Evolutionary conservation across 2,329 filamentous ascomycete species (phyloP).

Genomic region (Parascedosporium putredinis): DNA sequence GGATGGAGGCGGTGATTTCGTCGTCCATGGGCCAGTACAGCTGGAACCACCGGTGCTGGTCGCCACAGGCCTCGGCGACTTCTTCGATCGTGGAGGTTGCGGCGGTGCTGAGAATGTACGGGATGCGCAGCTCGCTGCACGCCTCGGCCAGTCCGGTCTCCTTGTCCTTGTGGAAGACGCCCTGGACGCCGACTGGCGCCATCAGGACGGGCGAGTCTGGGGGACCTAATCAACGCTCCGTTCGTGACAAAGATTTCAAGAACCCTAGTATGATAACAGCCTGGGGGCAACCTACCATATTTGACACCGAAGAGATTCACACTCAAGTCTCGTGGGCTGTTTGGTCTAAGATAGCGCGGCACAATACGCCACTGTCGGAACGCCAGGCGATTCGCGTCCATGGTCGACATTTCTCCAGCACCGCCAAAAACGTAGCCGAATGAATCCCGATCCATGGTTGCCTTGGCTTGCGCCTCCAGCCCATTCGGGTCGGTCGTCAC

Average conservation of each 20-base stretch:
- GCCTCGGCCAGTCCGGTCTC: slow-evolving; percentile 56
- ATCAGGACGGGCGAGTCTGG: slow-evolving; percentile 43
- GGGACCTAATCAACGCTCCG: background rate
- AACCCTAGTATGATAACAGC: background rate
- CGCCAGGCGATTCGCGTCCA: slow-evolving; percentile 47
- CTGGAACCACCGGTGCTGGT: slow-evolving; percentile 58
- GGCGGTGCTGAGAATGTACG: slow-evolving; percentile 59
- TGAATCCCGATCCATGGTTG: slow-evolving; percentile 32
- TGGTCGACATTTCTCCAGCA: slow-evolving; percentile 50
- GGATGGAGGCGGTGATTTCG: slow-evolving; percentile 52
- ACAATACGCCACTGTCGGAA: slow-evolving; percentile 43
- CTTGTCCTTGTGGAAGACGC: slow-evolving; percentile 53
- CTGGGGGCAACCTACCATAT: slow-evolving; percentile 33
- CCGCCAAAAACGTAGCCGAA: slow-evolving; percentile 55
- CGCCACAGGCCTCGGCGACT: slow-evolving; percentile 46
- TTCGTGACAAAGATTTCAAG: too few relatives aligned
- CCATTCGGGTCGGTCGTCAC: slow-evolving; percentile 50
- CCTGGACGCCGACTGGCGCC: slow-evolving; percentile 60
- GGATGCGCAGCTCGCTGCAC: slow-evolving; percentile 48
- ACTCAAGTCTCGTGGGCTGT: slow-evolving; percentile 33
- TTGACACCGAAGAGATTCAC: slow-evolving; percentile 41
- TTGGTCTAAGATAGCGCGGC: slow-evolving; percentile 38
- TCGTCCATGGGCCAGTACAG: slow-evolving; percentile 64
- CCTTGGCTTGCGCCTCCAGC: slow-evolving; percentile 43
- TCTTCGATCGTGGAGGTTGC: slow-evolving; percentile 55